phyloP scores from a whole-genome alignment of 345 rosid genomes.

The Boechera retrofracta region DNA sequence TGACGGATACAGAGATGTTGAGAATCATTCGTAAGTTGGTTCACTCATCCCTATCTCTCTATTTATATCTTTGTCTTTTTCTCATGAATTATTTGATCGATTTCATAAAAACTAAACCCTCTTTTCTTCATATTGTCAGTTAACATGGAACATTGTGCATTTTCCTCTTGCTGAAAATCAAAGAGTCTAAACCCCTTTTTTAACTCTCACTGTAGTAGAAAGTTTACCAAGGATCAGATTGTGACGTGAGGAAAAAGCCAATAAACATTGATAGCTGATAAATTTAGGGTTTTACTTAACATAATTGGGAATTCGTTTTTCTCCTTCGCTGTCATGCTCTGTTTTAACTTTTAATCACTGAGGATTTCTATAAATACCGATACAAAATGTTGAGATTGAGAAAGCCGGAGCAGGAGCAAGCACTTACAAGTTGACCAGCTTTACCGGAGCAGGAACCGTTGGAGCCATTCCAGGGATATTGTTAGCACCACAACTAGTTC shows the following conservation, averaged over 20 bases:
- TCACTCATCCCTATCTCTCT: neutral
- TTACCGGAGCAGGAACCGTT: neutral
- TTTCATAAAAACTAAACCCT: no score
- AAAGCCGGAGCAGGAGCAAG: neutral
- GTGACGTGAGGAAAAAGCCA: neutral
- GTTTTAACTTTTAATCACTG: neutral
- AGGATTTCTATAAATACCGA: neutral
- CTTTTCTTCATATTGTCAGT: neutral
- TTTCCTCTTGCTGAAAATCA: conserved; percentile 26
- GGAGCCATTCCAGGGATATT: neutral
- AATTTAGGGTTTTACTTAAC: no score
- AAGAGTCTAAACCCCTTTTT: neutral
- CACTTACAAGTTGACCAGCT: conserved; percentile 1
- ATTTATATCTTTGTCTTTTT: neutral
- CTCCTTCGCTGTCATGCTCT: neutral
- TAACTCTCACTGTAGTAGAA: no score
- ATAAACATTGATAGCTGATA: no score
- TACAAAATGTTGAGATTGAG: neutral
- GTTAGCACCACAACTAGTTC: neutral
- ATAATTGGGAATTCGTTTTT: no score
- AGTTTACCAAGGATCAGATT: neutral
- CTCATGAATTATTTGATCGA: neutral
- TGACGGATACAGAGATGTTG: neutral
- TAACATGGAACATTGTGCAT: neutral
- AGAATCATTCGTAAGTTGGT: neutral